Evolutionary conservation across 148 eudicot genomes (phyloP).

Genomic region (Cornus suecica): DNA sequence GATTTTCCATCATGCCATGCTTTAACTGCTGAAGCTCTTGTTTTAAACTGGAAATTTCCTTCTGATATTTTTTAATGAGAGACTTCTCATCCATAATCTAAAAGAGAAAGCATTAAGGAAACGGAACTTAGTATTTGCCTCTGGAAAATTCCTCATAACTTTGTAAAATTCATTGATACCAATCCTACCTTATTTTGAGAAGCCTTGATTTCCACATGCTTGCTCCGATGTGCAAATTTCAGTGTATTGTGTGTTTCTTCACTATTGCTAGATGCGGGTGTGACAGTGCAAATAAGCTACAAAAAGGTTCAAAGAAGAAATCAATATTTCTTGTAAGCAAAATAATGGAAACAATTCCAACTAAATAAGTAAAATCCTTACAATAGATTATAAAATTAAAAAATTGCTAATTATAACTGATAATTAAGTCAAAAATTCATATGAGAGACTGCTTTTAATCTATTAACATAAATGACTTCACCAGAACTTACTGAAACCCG

Average conservation of each 20-base stretch:
- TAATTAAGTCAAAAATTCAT: too few species aligned
- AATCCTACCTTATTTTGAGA: conserved; percentile 64
- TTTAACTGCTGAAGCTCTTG: conserved; percentile 51
- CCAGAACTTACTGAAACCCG: conserved; percentile 66
- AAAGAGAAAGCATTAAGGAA: conserved; percentile 5
- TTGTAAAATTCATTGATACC: background rate
- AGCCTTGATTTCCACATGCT: conserved; percentile 74
- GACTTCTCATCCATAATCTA: conserved; percentile 62
- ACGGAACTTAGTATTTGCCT: background rate
- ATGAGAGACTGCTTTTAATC: background rate
- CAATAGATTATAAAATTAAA: too few species aligned
- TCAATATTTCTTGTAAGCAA: conserved; percentile 1
- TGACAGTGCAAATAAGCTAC: conserved; percentile 84
- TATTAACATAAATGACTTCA: background rate
- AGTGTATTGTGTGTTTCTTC: conserved; percentile 88
- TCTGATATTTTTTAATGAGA: conserved; percentile 56
- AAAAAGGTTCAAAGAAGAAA: conserved; percentile 15
- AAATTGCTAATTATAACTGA: background rate
- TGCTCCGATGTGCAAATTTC: conserved; percentile 74
- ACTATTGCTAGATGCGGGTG: conserved; percentile 74
- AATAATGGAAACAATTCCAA: background rate
- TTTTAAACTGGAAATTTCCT: conserved; percentile 46
- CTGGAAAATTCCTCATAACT: background rate
- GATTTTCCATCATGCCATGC: conserved; percentile 49
- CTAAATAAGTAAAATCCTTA: too few species aligned